These are phyloP conservation scores for Rubroshorea leprosula DNA, from an alignment of 345 rosid species.

Conservation along the genomic window DNA sequence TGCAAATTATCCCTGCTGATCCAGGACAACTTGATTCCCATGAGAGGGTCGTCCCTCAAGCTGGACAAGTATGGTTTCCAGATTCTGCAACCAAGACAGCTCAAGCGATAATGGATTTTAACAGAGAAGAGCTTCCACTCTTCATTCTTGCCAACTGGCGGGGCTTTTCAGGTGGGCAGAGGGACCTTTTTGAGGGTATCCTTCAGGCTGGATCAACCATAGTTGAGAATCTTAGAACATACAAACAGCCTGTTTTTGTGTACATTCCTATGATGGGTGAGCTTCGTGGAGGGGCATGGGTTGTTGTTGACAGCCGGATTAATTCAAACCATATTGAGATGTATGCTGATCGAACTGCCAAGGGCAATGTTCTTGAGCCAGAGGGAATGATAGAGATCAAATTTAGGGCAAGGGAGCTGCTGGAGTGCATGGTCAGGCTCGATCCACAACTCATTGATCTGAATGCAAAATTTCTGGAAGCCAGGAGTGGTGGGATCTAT, in stretches of 20 bases:
- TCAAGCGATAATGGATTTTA: conserved; percentile 93
- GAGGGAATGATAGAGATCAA: conserved; percentile 98
- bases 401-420: conserved; percentile 82
- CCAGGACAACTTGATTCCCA: conserved; percentile 99
- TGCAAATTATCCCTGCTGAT: conserved; percentile 98
- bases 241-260: conserved; percentile 94
- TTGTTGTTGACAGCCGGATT: conserved; percentile 90
- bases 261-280: conserved; percentile 99
- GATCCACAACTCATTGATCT: conserved; percentile 61
- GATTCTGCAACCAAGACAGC: conserved; percentile 98
- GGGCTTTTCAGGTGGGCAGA: conserved; percentile 99
- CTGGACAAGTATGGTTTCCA: conserved; percentile 99
- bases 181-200: conserved; percentile 98
- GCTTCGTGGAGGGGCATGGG: conserved; percentile 99
- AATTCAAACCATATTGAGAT: conserved; percentile 93
- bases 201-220: conserved; percentile 99
- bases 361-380: conserved; percentile 97
- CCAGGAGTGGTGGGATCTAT: conserved; percentile 40
- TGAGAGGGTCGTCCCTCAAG: conserved; percentile 97
- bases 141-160: conserved; percentile 99
- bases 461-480: conserved; percentile 66
- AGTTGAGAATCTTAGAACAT: conserved; percentile 93
- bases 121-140: conserved; percentile 89
- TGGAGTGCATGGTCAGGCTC: conserved; percentile 98
- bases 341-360: conserved; percentile 94